Conservation (phyloP, 2,329 filamentous ascomycete genomes). For the Exophiala dermatitidis region DNA sequence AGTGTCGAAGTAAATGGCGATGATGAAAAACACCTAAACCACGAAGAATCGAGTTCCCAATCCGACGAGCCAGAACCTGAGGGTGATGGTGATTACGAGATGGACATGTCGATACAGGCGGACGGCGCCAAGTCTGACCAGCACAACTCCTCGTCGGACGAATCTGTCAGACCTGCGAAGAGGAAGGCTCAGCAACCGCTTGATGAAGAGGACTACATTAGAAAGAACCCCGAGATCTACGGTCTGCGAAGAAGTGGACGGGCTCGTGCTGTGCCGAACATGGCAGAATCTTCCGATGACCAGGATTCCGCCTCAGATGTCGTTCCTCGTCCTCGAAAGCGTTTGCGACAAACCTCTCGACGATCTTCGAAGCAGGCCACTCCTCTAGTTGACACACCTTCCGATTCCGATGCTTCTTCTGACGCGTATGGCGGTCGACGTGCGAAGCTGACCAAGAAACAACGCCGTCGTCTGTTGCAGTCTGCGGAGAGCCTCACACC, state of each 20-base stretch:
- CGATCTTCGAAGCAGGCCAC: slow-evolving; percentile 45
- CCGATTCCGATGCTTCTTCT: slow-evolving; percentile 60
- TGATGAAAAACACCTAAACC: slow-evolving; percentile 38
- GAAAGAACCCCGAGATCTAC: slow-evolving; percentile 89
- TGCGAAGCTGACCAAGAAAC: slow-evolving; percentile 66
- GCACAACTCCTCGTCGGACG: slow-evolving; percentile 57
- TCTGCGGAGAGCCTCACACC: slow-evolving; percentile 56
- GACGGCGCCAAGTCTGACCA: slow-evolving; percentile 47
- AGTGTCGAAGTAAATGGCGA: slow-evolving; percentile 36
- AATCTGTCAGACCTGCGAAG: slow-evolving; percentile 63
- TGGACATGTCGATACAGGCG: slow-evolving; percentile 51
- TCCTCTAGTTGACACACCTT: slow-evolving; percentile 40
- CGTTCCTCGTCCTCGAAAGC: slow-evolving; percentile 38
- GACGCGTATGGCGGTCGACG: slow-evolving; percentile 72
- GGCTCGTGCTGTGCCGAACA: slow-evolving; percentile 54
- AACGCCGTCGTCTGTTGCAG: slow-evolving; percentile 63
- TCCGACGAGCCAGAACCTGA: slow-evolving; percentile 36
- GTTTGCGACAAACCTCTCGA: slow-evolving; percentile 49
- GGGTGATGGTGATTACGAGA: slow-evolving; percentile 65
- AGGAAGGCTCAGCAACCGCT: slow-evolving; percentile 56
- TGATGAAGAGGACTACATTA: slow-evolving; percentile 69
- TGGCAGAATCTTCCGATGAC: slow-evolving; percentile 56
- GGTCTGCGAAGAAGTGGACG: slow-evolving; percentile 81
- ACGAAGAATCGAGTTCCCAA: slow-evolving; percentile 36
- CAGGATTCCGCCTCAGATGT: slow-evolving; percentile 72